Evolutionary conservation across 2,329 filamentous ascomycete species (phyloP), one percentile per base, ranked within the genome.

Genomic region (Hirsutella minnesotensis): DNA sequence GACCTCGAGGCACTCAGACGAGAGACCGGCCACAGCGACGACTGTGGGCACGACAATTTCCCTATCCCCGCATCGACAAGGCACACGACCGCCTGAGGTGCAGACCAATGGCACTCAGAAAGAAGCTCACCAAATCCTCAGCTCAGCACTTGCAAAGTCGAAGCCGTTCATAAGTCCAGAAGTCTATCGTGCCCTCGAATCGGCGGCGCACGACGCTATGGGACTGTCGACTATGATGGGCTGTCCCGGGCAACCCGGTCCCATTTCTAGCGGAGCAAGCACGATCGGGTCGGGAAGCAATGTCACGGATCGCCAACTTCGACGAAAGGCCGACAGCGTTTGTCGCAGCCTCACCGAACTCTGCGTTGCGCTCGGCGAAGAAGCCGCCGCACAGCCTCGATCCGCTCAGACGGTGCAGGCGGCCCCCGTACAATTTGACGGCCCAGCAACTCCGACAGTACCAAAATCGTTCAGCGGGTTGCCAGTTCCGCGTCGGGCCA

Each of bases 331-430:
- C 22, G 90, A 98, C 57, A 88, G 84, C 56, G 79, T 98, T 57
- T 96, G 92, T 59, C 83, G 90, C 42, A 92, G 85, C 55, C 66
- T 98, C 50, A 96, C 90, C 0, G 92, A 98, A 61, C 71, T 98
- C 7, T 95, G 87, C 57, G 75, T 98, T 44, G 85, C 88, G 1
- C 67, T 98, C 42, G 80, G 81, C 24, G 83, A 86, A 48, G 75
- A 78, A 34, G 58, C 57, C 3, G 38, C 39, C 20, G 35, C 40
- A 19, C 53, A 50, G 24, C 38, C 44, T 18, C 15, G 46, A 44
- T 46, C 44, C 16, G 15, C 41, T 18, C 27, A 43, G 34, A 18
- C 45, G 18, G 40, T 47, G 46, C 20, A 44, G 42, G 35, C 41
- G 18, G 39, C 35, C 15, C 40, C 45, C 37, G 34, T 48, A 22